A percentile compares a stretch with the other conserved stretches of the same genome.
These are phyloP conservation scores for Rhamnella rubrinervis DNA, from an alignment of 331 rosid species.

Conservation along the genomic window DNA sequence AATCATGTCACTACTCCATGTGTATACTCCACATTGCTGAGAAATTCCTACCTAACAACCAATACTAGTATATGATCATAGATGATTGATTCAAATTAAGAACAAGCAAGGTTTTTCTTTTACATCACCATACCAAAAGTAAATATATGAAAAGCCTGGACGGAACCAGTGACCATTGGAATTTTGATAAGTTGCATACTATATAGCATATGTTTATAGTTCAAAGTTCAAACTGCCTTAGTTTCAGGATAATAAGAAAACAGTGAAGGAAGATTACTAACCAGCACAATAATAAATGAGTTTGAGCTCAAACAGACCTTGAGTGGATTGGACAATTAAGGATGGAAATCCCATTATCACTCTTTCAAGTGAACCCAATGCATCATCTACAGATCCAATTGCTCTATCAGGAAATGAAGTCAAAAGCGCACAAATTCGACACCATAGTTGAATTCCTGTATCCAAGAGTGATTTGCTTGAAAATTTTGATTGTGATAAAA, in stretches of 20 bases:
- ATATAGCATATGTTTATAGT: neutral
- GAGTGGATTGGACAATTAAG: constrained; percentile 80
- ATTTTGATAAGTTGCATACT: neutral
- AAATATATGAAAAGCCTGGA: neutral
- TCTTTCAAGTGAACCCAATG: constrained; percentile 56
- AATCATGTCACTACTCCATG: constrained; percentile 74
- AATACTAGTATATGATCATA: constrained; percentile 12
- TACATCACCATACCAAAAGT: neutral
- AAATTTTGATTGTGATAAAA: no score
- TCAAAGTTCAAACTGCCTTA: constrained; percentile 5
- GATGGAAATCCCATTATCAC: constrained; percentile 61
- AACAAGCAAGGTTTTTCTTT: neutral
- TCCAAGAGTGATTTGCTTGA: constrained; percentile 2
- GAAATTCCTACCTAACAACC: constrained; percentile 64
- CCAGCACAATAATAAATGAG: constrained; percentile 18
- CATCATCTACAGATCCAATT: constrained; percentile 42
- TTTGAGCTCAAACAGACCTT: constrained; percentile 44
- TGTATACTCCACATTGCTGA: constrained; percentile 61
- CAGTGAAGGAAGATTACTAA: constrained; percentile 1
- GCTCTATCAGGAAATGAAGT: constrained; percentile 52
- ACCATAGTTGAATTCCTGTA: constrained; percentile 83
- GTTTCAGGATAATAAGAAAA: no score
- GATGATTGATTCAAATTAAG: neutral
- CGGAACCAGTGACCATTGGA: neutral
- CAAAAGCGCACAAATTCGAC: constrained; percentile 79